Conservation (phyloP, 441 rosid species). For the Breynia disticha region DNA sequence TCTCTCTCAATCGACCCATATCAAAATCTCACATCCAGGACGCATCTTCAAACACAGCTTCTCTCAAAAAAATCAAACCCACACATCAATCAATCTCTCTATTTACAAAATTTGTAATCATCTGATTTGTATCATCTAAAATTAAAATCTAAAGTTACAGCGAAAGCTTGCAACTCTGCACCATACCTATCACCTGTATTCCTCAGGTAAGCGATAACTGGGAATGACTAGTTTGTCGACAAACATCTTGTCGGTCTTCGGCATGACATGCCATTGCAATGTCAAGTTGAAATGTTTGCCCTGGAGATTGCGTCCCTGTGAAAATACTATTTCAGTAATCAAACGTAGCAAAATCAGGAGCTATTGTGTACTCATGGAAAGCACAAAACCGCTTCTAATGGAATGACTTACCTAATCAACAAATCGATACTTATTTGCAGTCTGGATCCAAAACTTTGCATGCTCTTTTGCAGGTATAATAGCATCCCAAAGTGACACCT, state of each 20-base stretch:
- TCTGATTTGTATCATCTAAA: too few relatives aligned
- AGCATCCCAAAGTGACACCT: conserved; percentile 96
- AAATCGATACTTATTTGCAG: conserved; percentile 76
- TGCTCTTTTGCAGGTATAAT: conserved; percentile 69
- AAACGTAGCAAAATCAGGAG: neutral
- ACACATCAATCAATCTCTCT: too few relatives aligned
- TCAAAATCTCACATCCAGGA: too few relatives aligned
- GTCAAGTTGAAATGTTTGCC: conserved; percentile 94
- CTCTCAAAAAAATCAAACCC: too few relatives aligned
- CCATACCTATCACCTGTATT: conserved; percentile 44
- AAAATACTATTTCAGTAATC: conserved; percentile 9
- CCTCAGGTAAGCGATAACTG: conserved; percentile 75
- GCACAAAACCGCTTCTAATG: neutral
- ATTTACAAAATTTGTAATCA: too few relatives aligned
- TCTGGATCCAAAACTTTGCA: conserved; percentile 62
- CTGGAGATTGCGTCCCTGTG: conserved; percentile 74
- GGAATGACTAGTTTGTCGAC: conserved; percentile 69
- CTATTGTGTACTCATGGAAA: neutral
- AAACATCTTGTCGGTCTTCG: conserved; percentile 94
- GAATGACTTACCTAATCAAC: conserved; percentile 56
- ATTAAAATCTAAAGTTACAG: conserved; percentile 26
- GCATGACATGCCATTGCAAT: conserved; percentile 98
- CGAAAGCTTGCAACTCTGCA: conserved; percentile 2
- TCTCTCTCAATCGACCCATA: too few relatives aligned
- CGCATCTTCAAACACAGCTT: too few relatives aligned